Conservation (phyloP, 2,329 filamentous ascomycete species). For the Dothistroma pini region DNA sequence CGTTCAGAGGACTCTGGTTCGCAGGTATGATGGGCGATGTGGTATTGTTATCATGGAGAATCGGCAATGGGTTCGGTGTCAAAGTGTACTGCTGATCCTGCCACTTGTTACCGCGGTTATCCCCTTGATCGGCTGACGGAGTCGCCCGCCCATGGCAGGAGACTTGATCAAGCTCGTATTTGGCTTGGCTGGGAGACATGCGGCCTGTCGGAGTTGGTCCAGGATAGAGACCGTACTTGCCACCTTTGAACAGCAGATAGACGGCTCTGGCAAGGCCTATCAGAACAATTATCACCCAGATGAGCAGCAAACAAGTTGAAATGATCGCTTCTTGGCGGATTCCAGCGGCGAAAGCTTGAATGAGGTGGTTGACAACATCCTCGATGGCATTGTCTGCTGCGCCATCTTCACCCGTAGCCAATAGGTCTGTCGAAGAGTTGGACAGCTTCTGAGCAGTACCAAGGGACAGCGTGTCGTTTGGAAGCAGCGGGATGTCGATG, state of each 20-base stretch:
- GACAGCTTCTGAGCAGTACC: conserved; percentile 61
- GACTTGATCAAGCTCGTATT: conserved; percentile 26
- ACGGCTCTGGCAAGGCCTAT: conserved; percentile 67
- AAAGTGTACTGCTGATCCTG: conserved; percentile 46
- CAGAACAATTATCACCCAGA: conserved; percentile 76
- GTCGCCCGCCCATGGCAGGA: conserved; percentile 40
- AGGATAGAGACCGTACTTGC: conserved; percentile 22
- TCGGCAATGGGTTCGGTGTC: conserved; percentile 43
- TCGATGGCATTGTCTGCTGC: conserved; percentile 78
- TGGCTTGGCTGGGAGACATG: conserved; percentile 13
- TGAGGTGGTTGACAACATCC: conserved; percentile 67
- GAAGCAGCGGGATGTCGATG: conserved; percentile 72
- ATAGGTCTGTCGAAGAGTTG: conserved; percentile 63
- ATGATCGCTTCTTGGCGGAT: conserved; percentile 78
- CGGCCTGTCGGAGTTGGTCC: conserved; percentile 11
- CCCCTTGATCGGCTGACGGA: conserved; percentile 30
- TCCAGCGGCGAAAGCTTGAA: conserved; percentile 60
- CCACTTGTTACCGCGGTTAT: conserved; percentile 43
- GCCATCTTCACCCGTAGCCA: conserved; percentile 66
- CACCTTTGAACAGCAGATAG: conserved; percentile 56
- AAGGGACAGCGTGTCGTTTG: conserved; percentile 76
- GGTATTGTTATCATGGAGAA: conserved; percentile 35
- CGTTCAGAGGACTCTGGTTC: conserved; percentile 30
- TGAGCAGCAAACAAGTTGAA: conserved; percentile 65
- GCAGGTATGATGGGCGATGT: conserved; percentile 31